A percentile compares a stretch with the other conserved stretches of the same genome.
These are phyloP conservation scores for Ceratobasidium sp. DNA, from an alignment of 1,284 basidiomycete species.

Conservation along the genomic window DNA sequence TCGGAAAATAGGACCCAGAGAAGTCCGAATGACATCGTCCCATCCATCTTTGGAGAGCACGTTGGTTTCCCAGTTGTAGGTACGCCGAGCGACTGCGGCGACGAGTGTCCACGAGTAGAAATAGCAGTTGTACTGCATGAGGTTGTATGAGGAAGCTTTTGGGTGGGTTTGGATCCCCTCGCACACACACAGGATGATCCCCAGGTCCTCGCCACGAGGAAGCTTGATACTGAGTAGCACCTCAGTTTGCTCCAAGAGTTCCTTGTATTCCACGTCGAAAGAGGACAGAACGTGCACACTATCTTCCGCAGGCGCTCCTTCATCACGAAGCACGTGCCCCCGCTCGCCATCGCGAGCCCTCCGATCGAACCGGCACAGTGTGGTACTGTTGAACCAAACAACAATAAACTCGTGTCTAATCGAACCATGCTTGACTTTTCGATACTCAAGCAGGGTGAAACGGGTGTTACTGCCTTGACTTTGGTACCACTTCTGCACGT, in stretches of 20 bases:
- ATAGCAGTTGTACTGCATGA: slow-evolving; percentile 30
- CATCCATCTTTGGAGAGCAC: neutral
- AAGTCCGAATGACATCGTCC: neutral
- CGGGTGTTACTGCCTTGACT: neutral
- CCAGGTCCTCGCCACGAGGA: neutral
- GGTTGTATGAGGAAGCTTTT: neutral
- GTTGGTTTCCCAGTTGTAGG: neutral
- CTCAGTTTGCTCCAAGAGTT: neutral
- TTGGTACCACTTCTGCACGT: slow-evolving; percentile 13
- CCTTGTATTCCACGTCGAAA: neutral
- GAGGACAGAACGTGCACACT: neutral
- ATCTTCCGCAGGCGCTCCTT: slow-evolving; percentile 11
- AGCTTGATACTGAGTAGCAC: slow-evolving; percentile 3
- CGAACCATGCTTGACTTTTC: neutral
- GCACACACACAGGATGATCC: slow-evolving; percentile 8
- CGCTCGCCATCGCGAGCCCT: neutral
- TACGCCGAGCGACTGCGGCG: neutral
- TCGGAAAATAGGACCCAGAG: neutral
- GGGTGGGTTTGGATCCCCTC: slow-evolving; percentile 7
- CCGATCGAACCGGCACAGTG: slow-evolving; percentile 24
- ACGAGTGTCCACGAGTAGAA: slow-evolving; percentile 28
- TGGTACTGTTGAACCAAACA: neutral
- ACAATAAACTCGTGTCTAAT: slow-evolving; percentile 26
- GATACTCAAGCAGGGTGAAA: slow-evolving; percentile 16
- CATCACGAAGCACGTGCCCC: neutral